phyloP scores from a whole-genome alignment of 495 filamentous ascomycete genomes.

The Cercophora sp. region DNA sequence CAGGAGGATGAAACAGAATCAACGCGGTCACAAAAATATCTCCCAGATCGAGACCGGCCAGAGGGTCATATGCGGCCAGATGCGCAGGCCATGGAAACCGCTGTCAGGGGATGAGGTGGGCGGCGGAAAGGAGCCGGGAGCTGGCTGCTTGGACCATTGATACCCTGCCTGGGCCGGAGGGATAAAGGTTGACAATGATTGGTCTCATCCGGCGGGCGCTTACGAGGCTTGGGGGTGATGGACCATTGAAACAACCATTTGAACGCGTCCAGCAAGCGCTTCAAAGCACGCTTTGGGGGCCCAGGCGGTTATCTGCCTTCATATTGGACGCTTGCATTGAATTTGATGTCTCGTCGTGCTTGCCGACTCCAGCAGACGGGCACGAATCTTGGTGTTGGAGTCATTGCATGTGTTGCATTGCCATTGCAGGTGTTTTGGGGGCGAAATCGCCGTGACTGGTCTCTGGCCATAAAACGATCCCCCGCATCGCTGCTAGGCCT shows the following conservation, averaged over 20 bases:
- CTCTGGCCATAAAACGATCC: neutral
- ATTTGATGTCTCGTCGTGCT: neutral
- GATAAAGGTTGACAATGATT: conserved; percentile 23
- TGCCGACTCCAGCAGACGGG: too few species aligned
- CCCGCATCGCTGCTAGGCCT: neutral
- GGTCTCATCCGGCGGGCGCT: conserved; percentile 27
- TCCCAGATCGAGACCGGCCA: conserved; percentile 16
- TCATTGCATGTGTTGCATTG: too few species aligned
- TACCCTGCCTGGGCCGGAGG: neutral
- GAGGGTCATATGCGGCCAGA: conserved; percentile 38
- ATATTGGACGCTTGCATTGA: conserved; percentile 18
- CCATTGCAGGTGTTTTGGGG: neutral
- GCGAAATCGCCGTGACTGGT: neutral
- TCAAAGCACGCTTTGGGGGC: conserved; percentile 5
- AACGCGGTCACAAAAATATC: conserved; percentile 5
- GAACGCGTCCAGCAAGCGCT: conserved; percentile 26
- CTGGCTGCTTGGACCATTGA: conserved; percentile 7
- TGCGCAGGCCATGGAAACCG: conserved; percentile 25
- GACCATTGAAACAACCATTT: conserved; percentile 25
- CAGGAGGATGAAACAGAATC: conserved; percentile 13
- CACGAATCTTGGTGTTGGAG: neutral
- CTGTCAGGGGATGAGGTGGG: conserved; percentile 2
- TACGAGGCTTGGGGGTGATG: conserved; percentile 18
- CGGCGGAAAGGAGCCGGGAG: conserved; percentile 13
- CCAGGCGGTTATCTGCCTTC: conserved; percentile 18